Evolutionary conservation across 2,329 filamentous ascomycete species (phyloP).

Genomic region (Nectriaceae sp.): DNA sequence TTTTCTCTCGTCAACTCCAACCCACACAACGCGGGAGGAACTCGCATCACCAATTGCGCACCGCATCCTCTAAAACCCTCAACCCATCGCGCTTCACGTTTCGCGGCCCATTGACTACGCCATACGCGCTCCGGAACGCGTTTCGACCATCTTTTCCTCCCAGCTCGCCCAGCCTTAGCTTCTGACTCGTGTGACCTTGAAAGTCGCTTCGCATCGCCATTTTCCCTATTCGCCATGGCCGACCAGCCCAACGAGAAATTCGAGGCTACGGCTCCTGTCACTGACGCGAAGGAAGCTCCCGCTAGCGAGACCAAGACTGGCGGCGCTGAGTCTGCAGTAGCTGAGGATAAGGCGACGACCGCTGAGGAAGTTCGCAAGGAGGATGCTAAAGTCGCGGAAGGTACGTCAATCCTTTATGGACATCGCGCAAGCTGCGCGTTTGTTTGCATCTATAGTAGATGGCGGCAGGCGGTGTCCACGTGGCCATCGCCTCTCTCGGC

Average conservation of each 20-base stretch:
- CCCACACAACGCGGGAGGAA: slow-evolving; percentile 34
- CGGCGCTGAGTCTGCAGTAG: slow-evolving; percentile 22
- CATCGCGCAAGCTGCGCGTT: background rate
- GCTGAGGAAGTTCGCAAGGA: slow-evolving; percentile 22
- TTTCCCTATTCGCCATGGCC: slow-evolving; percentile 36
- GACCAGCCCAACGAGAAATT: slow-evolving; percentile 40
- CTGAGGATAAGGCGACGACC: slow-evolving; percentile 26
- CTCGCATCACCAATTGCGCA: slow-evolving; percentile 35
- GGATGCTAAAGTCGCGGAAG: slow-evolving; percentile 29
- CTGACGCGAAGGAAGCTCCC: slow-evolving; percentile 33
- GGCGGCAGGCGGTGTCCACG: slow-evolving; percentile 7
- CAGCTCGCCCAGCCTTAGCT: slow-evolving; percentile 11
- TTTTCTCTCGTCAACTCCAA: slow-evolving; percentile 38
- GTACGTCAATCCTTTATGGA: slow-evolving; percentile 28
- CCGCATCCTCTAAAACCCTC: slow-evolving; percentile 30
- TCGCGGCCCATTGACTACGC: slow-evolving; percentile 33
- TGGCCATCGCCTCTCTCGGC: slow-evolving; percentile 14
- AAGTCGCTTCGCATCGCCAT: slow-evolving; percentile 22
- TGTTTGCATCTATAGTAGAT: background rate
- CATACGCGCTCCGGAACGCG: slow-evolving; percentile 33
- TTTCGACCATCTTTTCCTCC: slow-evolving; percentile 23
- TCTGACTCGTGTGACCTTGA: slow-evolving; percentile 17
- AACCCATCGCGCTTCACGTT: slow-evolving; percentile 32
- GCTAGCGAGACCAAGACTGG: slow-evolving; percentile 23
- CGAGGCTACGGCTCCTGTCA: slow-evolving; percentile 34